These are phyloP conservation scores for Haemoproteus tartakovskyi DNA, from an alignment of 169 alveolate genomes.

Conservation along the genomic window DNA sequence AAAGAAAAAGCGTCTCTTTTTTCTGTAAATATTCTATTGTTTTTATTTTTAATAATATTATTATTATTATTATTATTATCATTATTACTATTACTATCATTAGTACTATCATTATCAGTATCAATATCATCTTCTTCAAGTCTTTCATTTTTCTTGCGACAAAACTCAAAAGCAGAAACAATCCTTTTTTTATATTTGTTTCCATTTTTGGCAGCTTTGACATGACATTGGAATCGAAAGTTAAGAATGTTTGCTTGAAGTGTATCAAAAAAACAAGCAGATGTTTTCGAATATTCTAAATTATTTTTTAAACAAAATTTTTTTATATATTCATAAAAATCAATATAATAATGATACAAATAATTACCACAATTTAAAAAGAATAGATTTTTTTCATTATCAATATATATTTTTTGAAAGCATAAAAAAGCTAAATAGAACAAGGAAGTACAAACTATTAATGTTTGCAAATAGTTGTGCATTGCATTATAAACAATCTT, in stretches of 20 bases:
- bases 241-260: slow-evolving; percentile 22
- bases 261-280: slow-evolving; percentile 34
- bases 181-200: not conserved
- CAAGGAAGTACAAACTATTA: slow-evolving; percentile 36
- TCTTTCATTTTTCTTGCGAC: too few species aligned
- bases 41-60: too few species aligned
- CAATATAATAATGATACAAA: slow-evolving; percentile 16
- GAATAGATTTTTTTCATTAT: slow-evolving; percentile 12
- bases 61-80: too few species aligned
- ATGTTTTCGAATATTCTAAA: slow-evolving; percentile 8
- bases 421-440: slow-evolving; percentile 46
- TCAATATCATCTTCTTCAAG: too few species aligned
- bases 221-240: slow-evolving; percentile 19
- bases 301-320: slow-evolving; percentile 28
- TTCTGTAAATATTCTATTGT: too few species aligned
- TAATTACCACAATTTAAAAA: slow-evolving; percentile 53
- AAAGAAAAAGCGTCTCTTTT: not conserved
- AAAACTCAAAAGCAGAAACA: too few species aligned
- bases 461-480: slow-evolving; percentile 52
- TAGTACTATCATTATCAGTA: too few species aligned
- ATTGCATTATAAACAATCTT: slow-evolving; percentile 32
- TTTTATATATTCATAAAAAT: slow-evolving; percentile 33
- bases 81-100: too few species aligned
- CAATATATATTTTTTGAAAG: slow-evolving; percentile 31
- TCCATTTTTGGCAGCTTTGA: slow-evolving; percentile 1